Evolutionary conservation across 441 rosid species (phyloP).

Genomic region (Biscutella auriculata): DNA sequence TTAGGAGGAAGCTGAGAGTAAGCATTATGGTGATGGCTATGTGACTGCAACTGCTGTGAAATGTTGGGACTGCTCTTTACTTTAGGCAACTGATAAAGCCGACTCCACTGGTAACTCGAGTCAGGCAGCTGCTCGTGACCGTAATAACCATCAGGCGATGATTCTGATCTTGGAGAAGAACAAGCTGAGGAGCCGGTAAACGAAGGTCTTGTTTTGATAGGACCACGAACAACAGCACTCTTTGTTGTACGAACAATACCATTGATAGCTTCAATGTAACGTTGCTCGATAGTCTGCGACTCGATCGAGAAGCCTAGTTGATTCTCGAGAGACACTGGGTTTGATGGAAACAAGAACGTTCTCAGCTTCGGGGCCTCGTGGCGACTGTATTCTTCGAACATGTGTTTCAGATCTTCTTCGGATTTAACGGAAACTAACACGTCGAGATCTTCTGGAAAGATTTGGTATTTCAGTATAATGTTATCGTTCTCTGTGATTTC

Average conservation of each 20-base stretch:
- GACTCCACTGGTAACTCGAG: conserved; percentile 8
- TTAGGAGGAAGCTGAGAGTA: conserved; percentile 20
- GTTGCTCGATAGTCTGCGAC: conserved; percentile 34
- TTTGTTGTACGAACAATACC: conserved; percentile 28
- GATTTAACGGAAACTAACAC: conserved; percentile 54
- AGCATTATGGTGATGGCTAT: conserved; percentile 23
- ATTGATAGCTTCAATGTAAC: conserved; percentile 27
- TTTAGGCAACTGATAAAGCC: conserved; percentile 33
- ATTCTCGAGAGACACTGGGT: conserved; percentile 29
- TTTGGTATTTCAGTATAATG: conserved; percentile 53
- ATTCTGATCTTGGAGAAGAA: conserved; percentile 41
- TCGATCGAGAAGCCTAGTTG: conserved; percentile 25
- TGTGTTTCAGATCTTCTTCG: conserved; percentile 69
- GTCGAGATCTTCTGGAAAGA: conserved; percentile 63
- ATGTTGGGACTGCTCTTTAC: conserved; percentile 68
- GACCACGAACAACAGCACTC: conserved; percentile 10
- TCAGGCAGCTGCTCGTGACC: neutral
- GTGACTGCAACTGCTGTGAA: conserved; percentile 16
- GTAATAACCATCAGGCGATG: conserved; percentile 47
- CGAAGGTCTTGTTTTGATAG: conserved; percentile 22
- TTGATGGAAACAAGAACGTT: conserved; percentile 52
- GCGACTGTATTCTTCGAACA: conserved; percentile 60
- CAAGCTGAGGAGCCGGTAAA: conserved; percentile 45
- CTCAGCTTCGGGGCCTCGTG: conserved; percentile 45
- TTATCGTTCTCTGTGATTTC: conserved; percentile 40